Conservation (phyloP, 768 basidiomycete species). For the Psilocybe azurescens region DNA sequence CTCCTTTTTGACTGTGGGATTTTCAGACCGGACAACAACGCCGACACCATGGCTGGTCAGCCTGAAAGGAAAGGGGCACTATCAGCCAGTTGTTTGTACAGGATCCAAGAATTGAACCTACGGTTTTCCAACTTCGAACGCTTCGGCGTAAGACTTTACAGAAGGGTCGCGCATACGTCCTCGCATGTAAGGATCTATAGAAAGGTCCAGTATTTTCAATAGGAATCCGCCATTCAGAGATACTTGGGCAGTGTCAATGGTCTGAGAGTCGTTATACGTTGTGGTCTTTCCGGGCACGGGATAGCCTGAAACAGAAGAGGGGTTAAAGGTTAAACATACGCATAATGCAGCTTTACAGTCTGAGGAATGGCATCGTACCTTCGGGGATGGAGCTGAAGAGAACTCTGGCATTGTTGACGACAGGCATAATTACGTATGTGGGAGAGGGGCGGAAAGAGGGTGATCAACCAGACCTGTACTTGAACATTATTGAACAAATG, state of each 20-base stretch:
- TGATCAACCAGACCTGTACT: too few species aligned
- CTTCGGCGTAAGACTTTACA: conserved; percentile 30
- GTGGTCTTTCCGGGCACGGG: conserved; percentile 52
- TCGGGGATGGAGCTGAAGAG: conserved; percentile 42
- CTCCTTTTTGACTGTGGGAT: conserved; percentile 36
- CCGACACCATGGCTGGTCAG: conserved; percentile 42
- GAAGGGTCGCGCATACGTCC: conserved; percentile 41
- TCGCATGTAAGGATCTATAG: conserved; percentile 49
- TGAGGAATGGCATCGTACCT: conserved; percentile 23
- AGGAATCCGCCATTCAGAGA: conserved; percentile 51
- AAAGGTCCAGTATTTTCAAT: conserved; percentile 53
- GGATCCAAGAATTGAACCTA: conserved; percentile 21
- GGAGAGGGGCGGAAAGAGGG: background rate
- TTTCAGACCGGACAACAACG: conserved; percentile 50
- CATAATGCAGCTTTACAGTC: too few species aligned
- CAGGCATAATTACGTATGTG: conserved; percentile 28
- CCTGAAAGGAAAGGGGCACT: conserved; percentile 16
- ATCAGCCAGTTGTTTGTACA: background rate
- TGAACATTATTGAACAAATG: too few species aligned
- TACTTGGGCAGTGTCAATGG: conserved; percentile 54
- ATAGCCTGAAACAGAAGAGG: conserved; percentile 29
- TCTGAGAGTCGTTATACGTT: conserved; percentile 45
- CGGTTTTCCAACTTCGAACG: conserved; percentile 41
- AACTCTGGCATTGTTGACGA: conserved; percentile 38
- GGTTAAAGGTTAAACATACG: too few species aligned